phyloP scores from a whole-genome alignment of 108 stramenopile species.

The Aurantiochytrium sp. region DNA sequence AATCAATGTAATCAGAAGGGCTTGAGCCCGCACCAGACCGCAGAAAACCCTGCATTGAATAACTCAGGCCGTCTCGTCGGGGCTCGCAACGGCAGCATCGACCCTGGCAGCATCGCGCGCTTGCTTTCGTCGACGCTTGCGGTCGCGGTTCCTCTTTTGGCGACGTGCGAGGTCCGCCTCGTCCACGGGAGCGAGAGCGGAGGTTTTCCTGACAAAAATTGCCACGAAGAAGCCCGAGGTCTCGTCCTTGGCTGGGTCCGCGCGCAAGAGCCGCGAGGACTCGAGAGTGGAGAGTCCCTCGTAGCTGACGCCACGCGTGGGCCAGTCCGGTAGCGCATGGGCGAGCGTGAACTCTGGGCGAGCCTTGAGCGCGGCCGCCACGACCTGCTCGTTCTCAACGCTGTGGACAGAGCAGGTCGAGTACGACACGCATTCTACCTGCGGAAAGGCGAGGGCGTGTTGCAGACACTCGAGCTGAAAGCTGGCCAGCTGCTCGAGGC shows the following conservation, averaged over 20 bases:
- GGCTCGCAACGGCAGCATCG: background rate
- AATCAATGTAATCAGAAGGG: no score
- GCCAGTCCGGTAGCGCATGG: conserved; percentile 72
- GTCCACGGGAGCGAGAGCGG: background rate
- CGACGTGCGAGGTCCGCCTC: background rate
- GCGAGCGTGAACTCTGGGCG: conserved; percentile 66
- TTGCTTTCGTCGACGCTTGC: background rate
- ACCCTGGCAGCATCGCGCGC: background rate
- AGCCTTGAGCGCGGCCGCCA: conserved; percentile 62
- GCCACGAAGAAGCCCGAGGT: conserved; percentile 97
- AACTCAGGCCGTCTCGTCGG: no score
- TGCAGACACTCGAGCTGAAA: conserved; percentile 82
- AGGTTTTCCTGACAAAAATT: conserved; percentile 66
- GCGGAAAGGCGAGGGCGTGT: conserved; percentile 79
- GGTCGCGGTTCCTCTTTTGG: background rate
- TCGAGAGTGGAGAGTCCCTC: conserved; percentile 66
- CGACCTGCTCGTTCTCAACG: conserved; percentile 89
- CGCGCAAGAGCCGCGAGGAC: conserved; percentile 73
- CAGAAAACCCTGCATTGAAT: no score
- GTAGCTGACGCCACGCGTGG: conserved; percentile 55
- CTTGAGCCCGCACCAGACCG: no score
- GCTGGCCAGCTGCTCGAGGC: conserved; percentile 68
- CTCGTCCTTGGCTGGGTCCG: conserved; percentile 78
- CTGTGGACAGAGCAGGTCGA: conserved; percentile 93
- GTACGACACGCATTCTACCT: conserved; percentile 84